These are phyloP conservation scores for Penicillium atrosanguineum DNA, from an alignment of 495 filamentous ascomycete genomes.

Conservation along the genomic window DNA sequence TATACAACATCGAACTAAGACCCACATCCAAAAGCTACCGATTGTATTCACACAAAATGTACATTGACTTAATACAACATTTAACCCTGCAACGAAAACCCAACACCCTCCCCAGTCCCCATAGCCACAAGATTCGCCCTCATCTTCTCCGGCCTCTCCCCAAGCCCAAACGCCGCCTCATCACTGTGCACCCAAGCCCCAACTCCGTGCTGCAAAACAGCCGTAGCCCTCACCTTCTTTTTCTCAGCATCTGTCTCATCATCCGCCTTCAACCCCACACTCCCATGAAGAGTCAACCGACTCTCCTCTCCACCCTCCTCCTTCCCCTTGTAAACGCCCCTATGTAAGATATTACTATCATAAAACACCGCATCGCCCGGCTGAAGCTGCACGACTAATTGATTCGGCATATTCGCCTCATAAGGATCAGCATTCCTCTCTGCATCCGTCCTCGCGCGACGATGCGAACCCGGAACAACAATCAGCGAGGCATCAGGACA, in stretches of 20 bases:
- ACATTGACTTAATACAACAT: neutral
- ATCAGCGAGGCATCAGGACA: conserved; percentile 64
- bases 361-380: conserved; percentile 81
- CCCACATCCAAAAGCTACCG: neutral
- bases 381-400: conserved; percentile 60
- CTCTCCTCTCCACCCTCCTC: conserved; percentile 46
- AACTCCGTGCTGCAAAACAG: conserved; percentile 83
- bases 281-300: conserved; percentile 79
- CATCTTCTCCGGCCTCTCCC: conserved; percentile 49
- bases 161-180: conserved; percentile 53
- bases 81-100: conserved; percentile 51
- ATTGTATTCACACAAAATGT: conserved; percentile 1
- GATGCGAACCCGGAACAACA: conserved; percentile 70
- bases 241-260: conserved; percentile 34
- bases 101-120: conserved; percentile 58
- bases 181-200: conserved; percentile 65
- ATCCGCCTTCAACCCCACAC: conserved; percentile 60
- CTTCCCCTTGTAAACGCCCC: conserved; percentile 64
- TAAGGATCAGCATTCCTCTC: conserved; percentile 63
- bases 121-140: conserved; percentile 55
- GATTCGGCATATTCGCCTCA: conserved; percentile 54
- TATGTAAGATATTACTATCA: conserved; percentile 82
- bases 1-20: neutral
- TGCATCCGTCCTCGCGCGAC: conserved; percentile 58
- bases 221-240: conserved; percentile 59